Evolutionary conservation across 805 yeast genomes (phyloP), one percentile per base, ranked within the genome.

Genomic region (Saccharomycopsis lassenensis): DNA sequence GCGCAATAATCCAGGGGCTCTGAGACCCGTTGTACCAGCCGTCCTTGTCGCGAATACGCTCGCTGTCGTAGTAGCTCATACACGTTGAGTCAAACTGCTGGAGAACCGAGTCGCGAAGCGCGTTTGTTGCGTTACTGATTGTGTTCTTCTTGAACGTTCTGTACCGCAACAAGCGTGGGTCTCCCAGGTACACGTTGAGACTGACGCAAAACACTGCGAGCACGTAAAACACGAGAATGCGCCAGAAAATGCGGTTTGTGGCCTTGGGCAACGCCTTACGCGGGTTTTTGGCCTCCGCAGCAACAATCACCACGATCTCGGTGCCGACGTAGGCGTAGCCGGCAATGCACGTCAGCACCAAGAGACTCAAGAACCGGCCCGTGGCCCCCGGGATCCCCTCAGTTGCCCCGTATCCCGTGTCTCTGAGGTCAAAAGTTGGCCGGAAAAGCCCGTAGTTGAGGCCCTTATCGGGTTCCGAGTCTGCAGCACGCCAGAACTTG

Each of bases 251-350:
- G 46, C 79, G 63, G 46, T 67, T 74, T 3, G 89, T 80, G 1
- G 91, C 91, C 8, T 77, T 67, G 1, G 93, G 93, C n/a, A 83
- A 62, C 0, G 91, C 76, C 42, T 67, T 71, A 46, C 93, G 62
- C 4, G 94, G 94, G 46, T 81, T 77, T 43, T 77, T 63, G 12
- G 87, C 82, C 54, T 83, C 94, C 54, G 87, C 84, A 5, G 91
- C 85, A 2, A 89, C 89, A 39, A 82, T 72, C 44, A 82, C 75
- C 12, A 84, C 87, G 52, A 78, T 74, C 47, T 83, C 94, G 1
- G 87, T 79, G 0, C 94, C 94, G 31, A 81, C 75, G 49, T 77
- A 83, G 0, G 93, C 80, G 54, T 77, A 83, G 0, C 82, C 64
- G 0, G 86, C 75, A 15, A 76, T 71, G 31, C 74, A 56, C 6